These are phyloP conservation scores for Ascochyta koolunga DNA, from an alignment of 2,329 filamentous ascomycete species.

Conservation along the genomic window DNA sequence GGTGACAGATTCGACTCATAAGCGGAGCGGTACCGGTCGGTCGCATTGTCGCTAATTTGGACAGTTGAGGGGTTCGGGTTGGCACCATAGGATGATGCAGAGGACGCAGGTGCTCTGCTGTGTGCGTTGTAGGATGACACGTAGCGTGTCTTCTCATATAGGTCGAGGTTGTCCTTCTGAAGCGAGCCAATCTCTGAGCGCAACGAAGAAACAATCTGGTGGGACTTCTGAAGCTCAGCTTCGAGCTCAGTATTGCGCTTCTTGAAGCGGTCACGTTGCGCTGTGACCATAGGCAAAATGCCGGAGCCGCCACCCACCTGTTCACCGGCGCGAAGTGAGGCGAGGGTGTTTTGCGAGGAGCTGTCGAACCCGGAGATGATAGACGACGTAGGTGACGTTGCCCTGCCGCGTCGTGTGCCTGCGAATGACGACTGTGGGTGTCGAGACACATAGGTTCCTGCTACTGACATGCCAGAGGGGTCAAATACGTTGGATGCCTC, in stretches of 20 bases:
- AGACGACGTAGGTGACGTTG: constrained; percentile 86
- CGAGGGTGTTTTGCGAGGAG: constrained; percentile 53
- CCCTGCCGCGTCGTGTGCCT: constrained; percentile 65
- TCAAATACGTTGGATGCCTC: constrained; percentile 84
- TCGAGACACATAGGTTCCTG: constrained; percentile 84
- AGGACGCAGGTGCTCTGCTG: constrained; percentile 67
- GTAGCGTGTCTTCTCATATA: constrained; percentile 98
- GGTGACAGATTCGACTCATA: constrained; percentile 97
- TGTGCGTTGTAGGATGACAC: constrained; percentile 89
- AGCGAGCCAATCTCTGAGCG: constrained; percentile 89
- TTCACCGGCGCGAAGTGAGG: constrained; percentile 66
- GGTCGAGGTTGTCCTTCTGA: constrained; percentile 92
- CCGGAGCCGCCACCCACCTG: constrained; percentile 78
- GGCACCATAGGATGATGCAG: constrained; percentile 64
- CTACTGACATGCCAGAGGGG: constrained; percentile 84
- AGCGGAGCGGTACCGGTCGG: constrained; percentile 83
- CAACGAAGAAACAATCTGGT: constrained; percentile 81
- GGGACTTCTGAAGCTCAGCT: constrained; percentile 82
- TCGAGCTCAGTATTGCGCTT: constrained; percentile 92
- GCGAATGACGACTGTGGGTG: constrained; percentile 69
- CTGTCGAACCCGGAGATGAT: constrained; percentile 95
- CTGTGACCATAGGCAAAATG: constrained; percentile 97
- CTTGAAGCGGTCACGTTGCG: constrained; percentile 97
- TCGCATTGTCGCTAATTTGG: constrained; percentile 57
- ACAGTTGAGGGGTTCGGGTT: constrained; percentile 79